Percentiles rank a stretch among this genome's conserved stretches.
Conservation (phyloP, 768 basidiomycete species). For the Holtermanniella nyarrowii region DNA sequence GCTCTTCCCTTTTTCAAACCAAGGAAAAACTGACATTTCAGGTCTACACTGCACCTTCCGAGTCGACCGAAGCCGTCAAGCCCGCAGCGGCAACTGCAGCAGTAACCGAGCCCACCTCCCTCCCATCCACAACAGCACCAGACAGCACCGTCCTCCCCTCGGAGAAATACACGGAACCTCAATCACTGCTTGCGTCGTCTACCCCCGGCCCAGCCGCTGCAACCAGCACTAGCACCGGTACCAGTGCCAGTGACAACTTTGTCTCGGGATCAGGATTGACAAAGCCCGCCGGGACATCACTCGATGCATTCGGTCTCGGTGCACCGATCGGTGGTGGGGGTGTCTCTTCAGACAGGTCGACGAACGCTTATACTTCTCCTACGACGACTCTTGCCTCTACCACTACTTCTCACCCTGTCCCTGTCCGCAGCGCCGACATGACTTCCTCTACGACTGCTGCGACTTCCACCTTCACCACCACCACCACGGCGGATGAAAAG, state of each 20-base stretch:
- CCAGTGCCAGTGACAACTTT: too few relatives aligned
- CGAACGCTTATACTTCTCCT: too few relatives aligned
- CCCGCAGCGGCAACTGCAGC: background rate
- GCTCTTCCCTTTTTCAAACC: too few relatives aligned
- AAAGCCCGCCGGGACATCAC: too few relatives aligned
- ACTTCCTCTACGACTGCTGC: slow-evolving; percentile 1
- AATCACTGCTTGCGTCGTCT: background rate
- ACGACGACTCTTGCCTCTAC: slow-evolving; percentile 6
- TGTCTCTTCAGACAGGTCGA: background rate
- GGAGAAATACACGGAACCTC: background rate
- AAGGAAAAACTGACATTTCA: background rate
- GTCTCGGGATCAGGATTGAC: too few relatives aligned
- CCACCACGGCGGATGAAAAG: background rate
- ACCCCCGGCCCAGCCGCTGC: too few relatives aligned
- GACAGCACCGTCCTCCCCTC: background rate
- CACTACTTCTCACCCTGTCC: slow-evolving; percentile 2
- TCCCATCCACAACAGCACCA: background rate
- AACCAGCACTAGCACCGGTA: background rate
- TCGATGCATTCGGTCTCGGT: background rate
- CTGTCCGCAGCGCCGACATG: background rate
- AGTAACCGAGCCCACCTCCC: background rate
- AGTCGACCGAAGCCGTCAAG: slow-evolving; percentile 1
- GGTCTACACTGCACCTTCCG: slow-evolving; percentile 37
- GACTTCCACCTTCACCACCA: background rate
- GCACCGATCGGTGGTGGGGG: background rate